Base-by-base conservation (phyloP, 176 grass and related monocot species). In the Chrysopogon serrulatus region DNA sequence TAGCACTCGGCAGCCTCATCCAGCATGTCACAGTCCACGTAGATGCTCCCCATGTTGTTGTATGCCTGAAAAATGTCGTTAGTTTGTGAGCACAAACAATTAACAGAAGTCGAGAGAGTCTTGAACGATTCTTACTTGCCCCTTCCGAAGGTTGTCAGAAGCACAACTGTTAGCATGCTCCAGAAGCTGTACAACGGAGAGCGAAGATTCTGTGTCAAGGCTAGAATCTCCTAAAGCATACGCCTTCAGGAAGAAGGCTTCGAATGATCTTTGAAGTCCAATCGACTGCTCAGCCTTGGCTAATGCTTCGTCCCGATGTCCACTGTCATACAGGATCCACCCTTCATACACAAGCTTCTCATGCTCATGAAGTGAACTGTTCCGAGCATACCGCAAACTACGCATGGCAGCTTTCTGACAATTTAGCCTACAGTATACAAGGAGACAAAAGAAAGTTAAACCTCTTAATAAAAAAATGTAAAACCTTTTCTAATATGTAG, bases 31-130 rank as follows among this genome's bases (percentile, higher is more conserved):
- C 91, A 95, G 37, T 98, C 96, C 77, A 98, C 96, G 32, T 86
- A 93, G 53, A 96, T 98, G 83, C 91, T 95, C 78, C 93, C 96
- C 93, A 98, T 98, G 24, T 98, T 98, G 89, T 98, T 95, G 44
- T 95, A 90, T 51, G 96, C 96, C 96, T 98, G 68, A 82, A 87
- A 11, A 54, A 84, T 17, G 57, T 57, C 27, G 18, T 42, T 30
- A 27, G 33, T 10, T 10, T 43, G 24, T 80, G 48, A 78, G 37
- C 61, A 40, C 24, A 67, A 39, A 17, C 10, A 56, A 43, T n/a
- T 1, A 64, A 8, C 5, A 16, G 2, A 40, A 24, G 14, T 18
- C 17, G 73, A 64, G 34, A 80, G 5, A 67, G 35, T 59, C 28
- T 37, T 4, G 28, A 5, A 51, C 15, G 53, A 21, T 71, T 75